Evolutionary conservation across 768 basidiomycete genomes (phyloP).

Genomic region (Mycena alexandri): DNA sequence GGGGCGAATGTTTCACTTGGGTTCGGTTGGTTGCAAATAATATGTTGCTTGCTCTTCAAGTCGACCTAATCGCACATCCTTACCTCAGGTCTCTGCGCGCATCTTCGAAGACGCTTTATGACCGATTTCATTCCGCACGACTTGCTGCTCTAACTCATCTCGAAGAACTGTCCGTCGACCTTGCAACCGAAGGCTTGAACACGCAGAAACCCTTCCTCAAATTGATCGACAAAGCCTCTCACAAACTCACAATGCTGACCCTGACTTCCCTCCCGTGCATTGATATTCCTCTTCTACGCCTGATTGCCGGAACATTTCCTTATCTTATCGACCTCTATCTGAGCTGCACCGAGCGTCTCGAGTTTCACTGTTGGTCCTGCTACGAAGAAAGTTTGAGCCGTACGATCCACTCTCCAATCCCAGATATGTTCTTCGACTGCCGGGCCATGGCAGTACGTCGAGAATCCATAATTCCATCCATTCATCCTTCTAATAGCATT

Average conservation of each 20-base stretch:
- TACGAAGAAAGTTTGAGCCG: constrained; percentile 70
- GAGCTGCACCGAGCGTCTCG: constrained; percentile 71
- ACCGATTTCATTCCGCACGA: constrained; percentile 38
- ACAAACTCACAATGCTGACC: constrained; percentile 59
- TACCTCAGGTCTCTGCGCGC: constrained; percentile 48
- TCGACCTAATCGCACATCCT: background rate
- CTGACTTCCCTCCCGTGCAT: constrained; percentile 71
- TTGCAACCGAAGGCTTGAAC: constrained; percentile 55
- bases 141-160: constrained; percentile 52
- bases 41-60: constrained; percentile 37
- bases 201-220: constrained; percentile 57
- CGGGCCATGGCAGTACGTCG: constrained; percentile 65
- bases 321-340: constrained; percentile 63
- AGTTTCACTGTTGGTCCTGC: constrained; percentile 70
- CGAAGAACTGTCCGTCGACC: constrained; percentile 55
- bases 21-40: constrained; percentile 56
- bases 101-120: constrained; percentile 46
- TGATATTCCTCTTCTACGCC: constrained; percentile 59
- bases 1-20: constrained; percentile 54
- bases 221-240: constrained; percentile 49
- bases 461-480: constrained; percentile 8
- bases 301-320: constrained; percentile 63
- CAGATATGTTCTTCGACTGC: constrained; percentile 59
- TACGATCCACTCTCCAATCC: constrained; percentile 73
- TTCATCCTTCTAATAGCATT: constrained; percentile 11